Evolutionary conservation across 768 basidiomycete species (phyloP).

Genomic region (Rhizopogon salebrosus): DNA sequence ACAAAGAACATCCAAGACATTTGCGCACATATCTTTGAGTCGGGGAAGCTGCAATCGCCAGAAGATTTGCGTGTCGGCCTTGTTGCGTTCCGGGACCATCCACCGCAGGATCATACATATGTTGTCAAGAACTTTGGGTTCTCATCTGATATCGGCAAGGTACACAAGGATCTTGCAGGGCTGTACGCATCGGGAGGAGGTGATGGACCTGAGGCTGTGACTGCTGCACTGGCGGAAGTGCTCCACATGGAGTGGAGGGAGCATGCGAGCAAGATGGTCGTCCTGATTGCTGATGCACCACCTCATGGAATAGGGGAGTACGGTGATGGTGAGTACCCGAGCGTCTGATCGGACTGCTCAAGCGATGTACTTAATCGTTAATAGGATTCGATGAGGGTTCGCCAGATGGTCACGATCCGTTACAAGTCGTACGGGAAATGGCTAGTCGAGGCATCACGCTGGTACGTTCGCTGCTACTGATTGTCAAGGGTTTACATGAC

Average conservation of each 20-base stretch:
- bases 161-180: slow-evolving; percentile 77
- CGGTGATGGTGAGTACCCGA: slow-evolving; percentile 70
- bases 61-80: slow-evolving; percentile 92
- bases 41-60: slow-evolving; percentile 78
- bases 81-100: slow-evolving; percentile 94
- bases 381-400: slow-evolving; percentile 90
- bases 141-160: slow-evolving; percentile 83
- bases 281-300: slow-evolving; percentile 95
- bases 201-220: slow-evolving; percentile 96
- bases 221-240: slow-evolving; percentile 84
- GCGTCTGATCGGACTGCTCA: background rate
- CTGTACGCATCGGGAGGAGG: slow-evolving; percentile 89
- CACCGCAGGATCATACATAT: slow-evolving; percentile 95
- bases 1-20: slow-evolving; percentile 97
- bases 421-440: slow-evolving; percentile 85
- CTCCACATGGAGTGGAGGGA: slow-evolving; percentile 89
- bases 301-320: slow-evolving; percentile 97
- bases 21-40: slow-evolving; percentile 90
- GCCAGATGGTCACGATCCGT: slow-evolving; percentile 89
- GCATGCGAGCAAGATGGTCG: slow-evolving; percentile 89
- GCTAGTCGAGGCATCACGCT: slow-evolving; percentile 86
- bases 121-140: slow-evolving; percentile 93
- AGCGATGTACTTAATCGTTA: slow-evolving; percentile 1
- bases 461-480: slow-evolving; percentile 31
- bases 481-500: background rate